Percentiles rank a stretch among this genome's conserved stretches.
Conservation (phyloP, 805 yeast genomes). For the Schwanniomyces polymorphus region DNA sequence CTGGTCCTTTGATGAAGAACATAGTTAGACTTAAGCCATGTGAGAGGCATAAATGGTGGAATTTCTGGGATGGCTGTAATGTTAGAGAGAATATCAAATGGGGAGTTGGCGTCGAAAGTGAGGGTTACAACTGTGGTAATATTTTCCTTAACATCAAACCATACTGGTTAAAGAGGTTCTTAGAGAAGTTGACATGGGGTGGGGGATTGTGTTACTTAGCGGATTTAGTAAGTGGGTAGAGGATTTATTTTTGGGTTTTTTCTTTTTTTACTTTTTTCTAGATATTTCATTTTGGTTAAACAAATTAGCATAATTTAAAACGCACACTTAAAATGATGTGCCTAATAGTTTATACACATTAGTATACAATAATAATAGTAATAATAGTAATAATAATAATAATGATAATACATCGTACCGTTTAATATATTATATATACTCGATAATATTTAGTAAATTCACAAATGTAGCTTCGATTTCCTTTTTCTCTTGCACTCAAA, state of each 20-base stretch:
- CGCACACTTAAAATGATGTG: no score
- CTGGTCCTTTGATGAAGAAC: slow-evolving; percentile 84
- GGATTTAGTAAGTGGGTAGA: slow-evolving; percentile 49
- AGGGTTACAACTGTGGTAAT: slow-evolving; percentile 81
- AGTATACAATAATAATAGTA: no score
- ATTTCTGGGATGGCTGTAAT: slow-evolving; percentile 79
- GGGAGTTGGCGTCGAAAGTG: slow-evolving; percentile 88
- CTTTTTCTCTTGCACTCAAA: no score
- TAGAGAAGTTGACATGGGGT: slow-evolving; percentile 58
- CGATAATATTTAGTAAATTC: no score
- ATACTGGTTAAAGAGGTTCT: slow-evolving; percentile 43
- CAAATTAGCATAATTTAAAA: neutral
- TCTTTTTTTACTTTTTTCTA: neutral
- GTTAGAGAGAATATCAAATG: slow-evolving; percentile 69
- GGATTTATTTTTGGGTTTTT: neutral
- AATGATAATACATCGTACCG: no score
- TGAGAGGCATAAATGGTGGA: slow-evolving; percentile 91
- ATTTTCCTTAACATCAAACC: slow-evolving; percentile 56
- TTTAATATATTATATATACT: no score
- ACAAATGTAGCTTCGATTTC: no score
- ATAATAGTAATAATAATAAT: no score
- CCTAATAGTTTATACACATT: no score
- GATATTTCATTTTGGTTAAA: neutral
- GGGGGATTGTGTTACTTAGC: slow-evolving; percentile 59
- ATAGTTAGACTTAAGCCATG: slow-evolving; percentile 71